phyloP scores from a whole-genome alignment of 1,284 basidiomycete genomes.

The Vanrija sp. region DNA sequence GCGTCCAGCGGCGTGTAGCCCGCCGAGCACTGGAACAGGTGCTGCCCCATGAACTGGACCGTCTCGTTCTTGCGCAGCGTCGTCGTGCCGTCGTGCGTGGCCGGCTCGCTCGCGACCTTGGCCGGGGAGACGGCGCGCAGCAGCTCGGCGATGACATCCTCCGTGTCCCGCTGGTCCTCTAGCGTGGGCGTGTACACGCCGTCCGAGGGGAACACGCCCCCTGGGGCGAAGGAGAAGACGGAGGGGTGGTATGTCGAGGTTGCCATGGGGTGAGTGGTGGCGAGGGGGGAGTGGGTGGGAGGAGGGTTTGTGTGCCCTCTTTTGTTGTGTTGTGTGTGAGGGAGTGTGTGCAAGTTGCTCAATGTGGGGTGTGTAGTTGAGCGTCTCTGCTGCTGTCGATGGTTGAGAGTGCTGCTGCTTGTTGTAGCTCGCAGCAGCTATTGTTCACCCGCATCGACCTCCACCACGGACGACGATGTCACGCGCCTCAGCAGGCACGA shows the following conservation, averaged over 20 bases:
- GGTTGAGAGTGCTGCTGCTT: no score
- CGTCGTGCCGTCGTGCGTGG: constrained; percentile 23
- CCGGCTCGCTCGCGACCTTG: constrained; percentile 29
- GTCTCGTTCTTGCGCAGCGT: constrained; percentile 33
- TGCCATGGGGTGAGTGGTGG: no score
- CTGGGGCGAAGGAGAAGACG: constrained; percentile 27
- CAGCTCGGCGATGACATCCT: constrained; percentile 53
- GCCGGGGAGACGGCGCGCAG: constrained; percentile 10
- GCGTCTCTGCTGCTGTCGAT: no score
- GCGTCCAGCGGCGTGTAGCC: constrained; percentile 81
- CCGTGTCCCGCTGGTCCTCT: constrained; percentile 62
- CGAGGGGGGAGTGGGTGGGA: no score
- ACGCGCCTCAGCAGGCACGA: no score
- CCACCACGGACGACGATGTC: no score
- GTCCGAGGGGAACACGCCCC: constrained; percentile 46
- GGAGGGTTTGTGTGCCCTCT: no score
- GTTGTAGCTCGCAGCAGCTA: no score
- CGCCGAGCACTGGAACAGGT: constrained; percentile 51
- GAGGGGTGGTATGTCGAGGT: constrained; percentile 21
- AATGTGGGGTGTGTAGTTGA: no score
- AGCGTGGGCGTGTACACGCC: constrained; percentile 64
- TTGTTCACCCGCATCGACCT: no score
- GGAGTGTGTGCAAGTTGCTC: no score
- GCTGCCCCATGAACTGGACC: constrained; percentile 32
- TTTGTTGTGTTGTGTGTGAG: no score